phyloP scores from a whole-genome alignment of 768 basidiomycete genomes.

The Thelephora aurantiotincta region DNA sequence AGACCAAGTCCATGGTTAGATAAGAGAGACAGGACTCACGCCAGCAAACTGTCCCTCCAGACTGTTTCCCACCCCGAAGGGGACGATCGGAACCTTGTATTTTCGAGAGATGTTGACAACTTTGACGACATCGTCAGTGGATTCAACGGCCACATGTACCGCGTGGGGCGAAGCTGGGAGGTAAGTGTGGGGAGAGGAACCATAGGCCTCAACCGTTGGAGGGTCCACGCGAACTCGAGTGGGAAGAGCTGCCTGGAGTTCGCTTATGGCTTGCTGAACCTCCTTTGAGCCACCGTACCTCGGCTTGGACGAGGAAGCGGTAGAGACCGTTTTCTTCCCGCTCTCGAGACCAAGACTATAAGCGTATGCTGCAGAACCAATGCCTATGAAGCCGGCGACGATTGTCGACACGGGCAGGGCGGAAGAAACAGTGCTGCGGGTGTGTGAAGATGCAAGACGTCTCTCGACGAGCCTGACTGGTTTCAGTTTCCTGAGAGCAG shows the following conservation, averaged over 20 bases:
- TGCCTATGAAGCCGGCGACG: too few species aligned
- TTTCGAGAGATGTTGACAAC: slow-evolving; percentile 65
- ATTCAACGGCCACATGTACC: slow-evolving; percentile 40
- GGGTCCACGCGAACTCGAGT: neutral
- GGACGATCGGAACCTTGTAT: slow-evolving; percentile 61
- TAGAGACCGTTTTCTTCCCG: too few species aligned
- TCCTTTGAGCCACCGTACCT: neutral
- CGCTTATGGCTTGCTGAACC: neutral
- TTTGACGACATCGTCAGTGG: slow-evolving; percentile 72
- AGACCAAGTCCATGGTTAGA: neutral
- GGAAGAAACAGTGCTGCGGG: too few species aligned
- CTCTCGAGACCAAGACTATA: too few species aligned
- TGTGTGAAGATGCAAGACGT: too few species aligned
- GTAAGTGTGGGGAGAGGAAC: neutral
- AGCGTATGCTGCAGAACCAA: too few species aligned
- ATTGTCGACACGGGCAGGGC: too few species aligned
- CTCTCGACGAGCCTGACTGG: too few species aligned
- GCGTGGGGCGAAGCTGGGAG: slow-evolving; percentile 11
- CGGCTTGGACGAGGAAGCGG: too few species aligned
- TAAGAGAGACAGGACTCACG: slow-evolving; percentile 22
- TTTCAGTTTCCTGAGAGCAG: too few species aligned
- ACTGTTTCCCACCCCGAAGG: slow-evolving; percentile 78
- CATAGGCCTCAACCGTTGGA: neutral
- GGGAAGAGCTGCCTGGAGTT: neutral
- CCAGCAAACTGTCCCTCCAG: slow-evolving; percentile 80